These are phyloP conservation scores for Chlorella variabilis DNA, from an alignment of 163 green algal genomes.

Conservation along the genomic window DNA sequence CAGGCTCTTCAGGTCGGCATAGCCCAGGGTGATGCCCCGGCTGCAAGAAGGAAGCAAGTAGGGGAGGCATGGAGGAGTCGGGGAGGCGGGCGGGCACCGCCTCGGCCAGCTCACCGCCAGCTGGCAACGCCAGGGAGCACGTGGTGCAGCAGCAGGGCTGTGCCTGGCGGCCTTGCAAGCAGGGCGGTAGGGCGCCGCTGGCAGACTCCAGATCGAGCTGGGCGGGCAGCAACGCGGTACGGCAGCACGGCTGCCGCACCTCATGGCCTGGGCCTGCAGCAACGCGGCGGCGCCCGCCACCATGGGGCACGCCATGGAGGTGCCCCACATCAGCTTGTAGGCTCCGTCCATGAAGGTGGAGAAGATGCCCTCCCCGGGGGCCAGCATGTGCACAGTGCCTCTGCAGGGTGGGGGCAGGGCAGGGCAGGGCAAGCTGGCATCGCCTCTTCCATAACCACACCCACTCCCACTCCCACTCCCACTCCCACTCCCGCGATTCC, in stretches of 20 bases:
- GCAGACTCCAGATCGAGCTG: too few species aligned
- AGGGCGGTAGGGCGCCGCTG: background rate
- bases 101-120: too few species aligned
- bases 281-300: constrained; percentile 67
- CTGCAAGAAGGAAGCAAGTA: background rate
- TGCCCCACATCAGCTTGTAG: constrained; percentile 68
- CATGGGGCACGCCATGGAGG: constrained; percentile 70
- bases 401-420: background rate
- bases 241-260: too few species aligned
- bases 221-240: too few species aligned
- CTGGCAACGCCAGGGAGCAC: too few species aligned
- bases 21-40: constrained; percentile 20
- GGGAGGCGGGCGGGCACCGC: too few species aligned
- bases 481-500: too few species aligned
- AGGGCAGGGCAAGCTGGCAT: background rate
- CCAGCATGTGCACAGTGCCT: constrained; percentile 53
- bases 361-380: constrained; percentile 67
- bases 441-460: too few species aligned
- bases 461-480: too few species aligned
- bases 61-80: too few species aligned
- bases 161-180: too few species aligned
- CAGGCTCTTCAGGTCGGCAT: constrained; percentile 33
- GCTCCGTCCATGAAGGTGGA: constrained; percentile 48
- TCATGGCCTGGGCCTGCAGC: constrained; percentile 33
- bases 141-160: too few species aligned